Conservation (phyloP, 768 basidiomycete species). For the Amanita exitialis region DNA sequence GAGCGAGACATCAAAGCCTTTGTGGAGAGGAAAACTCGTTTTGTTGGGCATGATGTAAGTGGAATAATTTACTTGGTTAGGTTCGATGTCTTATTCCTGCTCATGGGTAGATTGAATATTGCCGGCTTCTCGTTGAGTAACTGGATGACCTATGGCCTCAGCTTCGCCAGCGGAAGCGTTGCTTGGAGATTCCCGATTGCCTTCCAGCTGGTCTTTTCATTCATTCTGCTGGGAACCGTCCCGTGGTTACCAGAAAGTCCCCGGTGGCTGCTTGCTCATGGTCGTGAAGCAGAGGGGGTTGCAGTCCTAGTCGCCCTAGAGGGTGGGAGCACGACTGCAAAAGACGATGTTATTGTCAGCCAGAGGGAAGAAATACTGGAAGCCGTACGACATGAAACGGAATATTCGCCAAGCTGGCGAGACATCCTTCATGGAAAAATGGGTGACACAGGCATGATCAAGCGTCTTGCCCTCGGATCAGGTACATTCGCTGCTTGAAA, state of each 20-base stretch:
- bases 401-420: conserved; percentile 28
- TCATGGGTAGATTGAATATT: conserved; percentile 31
- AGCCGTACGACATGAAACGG: conserved; percentile 32
- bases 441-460: conserved; percentile 36
- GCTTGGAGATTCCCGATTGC: conserved; percentile 42
- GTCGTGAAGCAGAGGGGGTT: conserved; percentile 29
- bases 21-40: conserved; percentile 37
- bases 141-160: conserved; percentile 46
- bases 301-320: conserved; percentile 32
- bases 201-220: conserved; percentile 37
- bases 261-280: conserved; percentile 39
- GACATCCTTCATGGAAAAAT: conserved; percentile 30
- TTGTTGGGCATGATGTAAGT: conserved; percentile 40
- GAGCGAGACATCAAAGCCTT: conserved; percentile 39
- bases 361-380: conserved; percentile 33
- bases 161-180: conserved; percentile 30
- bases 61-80: background rate
- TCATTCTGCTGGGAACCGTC: conserved; percentile 31
- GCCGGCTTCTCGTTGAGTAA: conserved; percentile 41
- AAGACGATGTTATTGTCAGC: conserved; percentile 26
- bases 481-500: conserved; percentile 16
- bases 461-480: conserved; percentile 30
- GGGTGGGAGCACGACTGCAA: conserved; percentile 22
- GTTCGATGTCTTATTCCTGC: background rate
- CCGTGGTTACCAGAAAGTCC: conserved; percentile 42